A percentile compares a stretch with the other conserved stretches of the same genome.
phyloP scores from a whole-genome alignment of 352 stramenopile species.

The Globisporangium ultimum region DNA sequence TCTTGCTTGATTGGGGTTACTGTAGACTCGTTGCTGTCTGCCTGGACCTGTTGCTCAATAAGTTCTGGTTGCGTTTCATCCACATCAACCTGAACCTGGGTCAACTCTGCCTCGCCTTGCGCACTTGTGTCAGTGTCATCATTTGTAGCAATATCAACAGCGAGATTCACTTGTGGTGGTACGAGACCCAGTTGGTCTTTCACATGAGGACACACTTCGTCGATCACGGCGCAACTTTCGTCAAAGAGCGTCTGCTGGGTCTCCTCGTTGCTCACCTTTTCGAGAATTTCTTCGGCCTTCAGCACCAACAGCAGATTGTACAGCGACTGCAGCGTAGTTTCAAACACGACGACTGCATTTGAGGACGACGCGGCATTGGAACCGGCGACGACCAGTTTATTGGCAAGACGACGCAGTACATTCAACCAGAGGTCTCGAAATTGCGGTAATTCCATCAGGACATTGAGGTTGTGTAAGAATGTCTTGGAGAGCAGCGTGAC shows the following conservation, averaged over 20 bases:
- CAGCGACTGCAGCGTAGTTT: slow-evolving; percentile 83
- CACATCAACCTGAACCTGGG: not conserved
- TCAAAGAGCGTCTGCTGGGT: slow-evolving; percentile 58
- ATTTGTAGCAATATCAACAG: not conserved
- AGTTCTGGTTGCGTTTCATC: slow-evolving; percentile 1
- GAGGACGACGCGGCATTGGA: slow-evolving; percentile 22
- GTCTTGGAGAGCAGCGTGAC: slow-evolving; percentile 85
- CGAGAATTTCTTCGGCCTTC: slow-evolving; percentile 73
- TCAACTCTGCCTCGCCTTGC: not conserved
- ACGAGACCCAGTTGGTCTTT: slow-evolving; percentile 73
- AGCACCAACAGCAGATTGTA: slow-evolving; percentile 85
- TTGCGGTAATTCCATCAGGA: slow-evolving; percentile 58
- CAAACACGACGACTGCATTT: slow-evolving; percentile 66
- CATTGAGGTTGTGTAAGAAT: slow-evolving; percentile 80
- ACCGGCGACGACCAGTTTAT: slow-evolving; percentile 47
- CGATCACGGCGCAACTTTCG: slow-evolving; percentile 68
- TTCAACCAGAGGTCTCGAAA: slow-evolving; percentile 79
- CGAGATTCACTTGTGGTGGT: slow-evolving; percentile 15
- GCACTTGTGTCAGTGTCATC: not conserved
- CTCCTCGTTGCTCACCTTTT: slow-evolving; percentile 38
- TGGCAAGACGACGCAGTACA: slow-evolving; percentile 65
- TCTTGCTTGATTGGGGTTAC: slow-evolving; percentile 15
- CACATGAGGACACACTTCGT: slow-evolving; percentile 68
- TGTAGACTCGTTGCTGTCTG: too few species aligned
- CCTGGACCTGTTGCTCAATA: not conserved